Base-by-base conservation (phyloP, 768 basidiomycete genomes). In the Coprinopsis strossmayeri region DNA sequence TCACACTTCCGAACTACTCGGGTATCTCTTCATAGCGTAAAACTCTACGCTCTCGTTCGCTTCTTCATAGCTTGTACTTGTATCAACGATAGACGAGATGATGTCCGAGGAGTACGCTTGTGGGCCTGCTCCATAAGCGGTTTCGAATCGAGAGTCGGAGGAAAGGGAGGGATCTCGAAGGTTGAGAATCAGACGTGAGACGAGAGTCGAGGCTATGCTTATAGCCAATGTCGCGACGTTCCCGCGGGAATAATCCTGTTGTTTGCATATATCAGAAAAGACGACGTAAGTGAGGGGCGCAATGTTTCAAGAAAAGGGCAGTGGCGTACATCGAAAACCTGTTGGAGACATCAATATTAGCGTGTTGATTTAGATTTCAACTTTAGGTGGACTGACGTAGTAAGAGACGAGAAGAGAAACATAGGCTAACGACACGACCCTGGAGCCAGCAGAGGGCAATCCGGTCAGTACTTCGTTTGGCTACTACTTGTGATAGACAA, bases 161-260 rank as follows among this genome's bases (percentile, higher is more conserved):
- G 26, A 21, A 1, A 51, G 38, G 17, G 43, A 18, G 4, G 63
- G 65, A 41, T 67, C 57, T 15, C 65, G 64, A 7, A 67, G 54
- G 50, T 67, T 64, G 2, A 67, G 56, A 55, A 64, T 64, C 21
- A 65, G 60, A 13, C 65, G 59, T 12, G 63, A 64, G 35, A 64
- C 57, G 63, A 64, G 59, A 1, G 50, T 40, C 10, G 50, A 30
- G 44, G 45, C 37, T 23, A 51, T 34, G 34, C 50, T 51, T 34
- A 38, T 45, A 10, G 35, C 35, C 2, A 51, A 37, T 12, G 50
- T 51, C 2, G 35, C 35, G 15, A 51, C n/a, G 27, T 51, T 51
- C 12, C 50, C 50, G n/a, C 50, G 21, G 11, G 44, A 46, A 18
- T 38, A 30, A 21, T 51, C 50, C 50, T 51, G 18, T 30, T 5